Percentiles rank a stretch among this genome's conserved stretches.
These are phyloP conservation scores for Triticum monococcum DNA, from an alignment of 176 grass and related monocot species.

Conservation along the genomic window DNA sequence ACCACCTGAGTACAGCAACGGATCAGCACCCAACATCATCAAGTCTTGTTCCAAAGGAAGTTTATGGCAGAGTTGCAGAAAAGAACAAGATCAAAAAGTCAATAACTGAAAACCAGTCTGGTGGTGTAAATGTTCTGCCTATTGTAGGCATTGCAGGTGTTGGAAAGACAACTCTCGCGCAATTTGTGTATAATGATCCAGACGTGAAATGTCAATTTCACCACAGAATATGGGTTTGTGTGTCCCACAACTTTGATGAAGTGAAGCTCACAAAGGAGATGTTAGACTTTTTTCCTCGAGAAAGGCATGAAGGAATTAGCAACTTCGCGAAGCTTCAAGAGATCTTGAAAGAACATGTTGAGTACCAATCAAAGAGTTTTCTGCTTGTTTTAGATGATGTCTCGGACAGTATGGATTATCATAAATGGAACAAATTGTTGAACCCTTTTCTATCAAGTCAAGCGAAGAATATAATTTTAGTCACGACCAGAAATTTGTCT, in stretches of 20 bases:
- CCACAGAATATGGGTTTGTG: background rate
- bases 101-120: background rate
- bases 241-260: background rate
- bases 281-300: background rate
- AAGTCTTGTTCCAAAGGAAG: background rate
- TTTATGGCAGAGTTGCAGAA: background rate
- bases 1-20: accelerated
- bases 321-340: background rate
- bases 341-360: background rate
- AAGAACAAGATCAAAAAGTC: background rate
- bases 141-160: slow-evolving; percentile 20
- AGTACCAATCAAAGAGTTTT: background rate
- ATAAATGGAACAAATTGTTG: background rate
- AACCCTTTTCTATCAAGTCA: background rate
- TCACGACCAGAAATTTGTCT: slow-evolving; percentile 21
- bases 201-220: background rate
- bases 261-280: background rate
- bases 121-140: background rate
- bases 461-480: background rate
- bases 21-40: background rate
- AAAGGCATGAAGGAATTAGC: background rate
- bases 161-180: background rate
- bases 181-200: background rate
- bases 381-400: slow-evolving; percentile 31
- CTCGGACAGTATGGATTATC: background rate